Conservation (phyloP, 75 land plant genomes). For the Picea sitchensis region DNA sequence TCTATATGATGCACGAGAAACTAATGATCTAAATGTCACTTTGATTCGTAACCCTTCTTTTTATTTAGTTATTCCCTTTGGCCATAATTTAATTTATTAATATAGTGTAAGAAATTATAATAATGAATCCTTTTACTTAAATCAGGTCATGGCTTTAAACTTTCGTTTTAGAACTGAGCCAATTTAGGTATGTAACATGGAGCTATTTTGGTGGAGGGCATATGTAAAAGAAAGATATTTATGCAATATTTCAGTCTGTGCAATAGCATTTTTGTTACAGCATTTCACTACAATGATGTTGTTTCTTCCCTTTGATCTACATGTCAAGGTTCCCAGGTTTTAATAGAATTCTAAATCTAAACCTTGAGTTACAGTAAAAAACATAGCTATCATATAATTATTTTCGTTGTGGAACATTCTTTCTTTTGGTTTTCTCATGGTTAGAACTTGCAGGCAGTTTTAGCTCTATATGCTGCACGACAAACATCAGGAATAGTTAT, state of each 20-base stretch:
- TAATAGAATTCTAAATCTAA: background rate
- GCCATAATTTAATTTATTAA: background rate
- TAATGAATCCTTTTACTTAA: too few species aligned
- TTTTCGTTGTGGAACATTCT: background rate
- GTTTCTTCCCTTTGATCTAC: background rate
- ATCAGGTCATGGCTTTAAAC: too few species aligned
- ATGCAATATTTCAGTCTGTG: background rate
- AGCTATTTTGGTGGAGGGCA: background rate
- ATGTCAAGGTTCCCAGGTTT: background rate
- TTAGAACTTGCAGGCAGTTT: slow-evolving; percentile 54
- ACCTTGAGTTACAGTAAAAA: background rate
- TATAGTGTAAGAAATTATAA: slow-evolving; percentile 12
- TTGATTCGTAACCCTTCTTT: too few species aligned
- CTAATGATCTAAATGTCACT: too few species aligned
- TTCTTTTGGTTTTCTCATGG: background rate
- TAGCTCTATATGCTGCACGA: slow-evolving; percentile 79
- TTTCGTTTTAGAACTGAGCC: too few species aligned
- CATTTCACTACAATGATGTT: background rate
- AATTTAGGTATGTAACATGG: too few species aligned
- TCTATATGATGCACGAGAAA: slow-evolving; percentile 9
- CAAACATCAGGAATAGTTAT: slow-evolving; percentile 91
- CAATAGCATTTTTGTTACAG: background rate
- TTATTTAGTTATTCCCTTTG: too few species aligned
- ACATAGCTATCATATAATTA: background rate
- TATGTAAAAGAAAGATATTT: background rate